Evolutionary conservation across 179 eudicot species (phyloP).

Genomic region (Carnegiea gigantea): DNA sequence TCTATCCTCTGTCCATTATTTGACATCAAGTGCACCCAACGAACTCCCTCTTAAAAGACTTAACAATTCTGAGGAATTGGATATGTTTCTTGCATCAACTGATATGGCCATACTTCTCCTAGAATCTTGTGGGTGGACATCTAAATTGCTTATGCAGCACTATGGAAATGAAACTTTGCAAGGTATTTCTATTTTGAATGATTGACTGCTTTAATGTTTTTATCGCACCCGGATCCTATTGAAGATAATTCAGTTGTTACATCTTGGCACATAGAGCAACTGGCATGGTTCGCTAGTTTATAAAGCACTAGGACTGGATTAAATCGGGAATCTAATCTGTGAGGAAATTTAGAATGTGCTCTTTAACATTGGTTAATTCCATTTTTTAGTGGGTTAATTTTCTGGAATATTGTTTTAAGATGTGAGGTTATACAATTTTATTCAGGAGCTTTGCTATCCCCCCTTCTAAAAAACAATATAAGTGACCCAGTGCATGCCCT

Average conservation of each 20-base stretch:
- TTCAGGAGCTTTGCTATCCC: background rate
- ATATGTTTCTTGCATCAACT: conserved; percentile 64
- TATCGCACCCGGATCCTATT: background rate
- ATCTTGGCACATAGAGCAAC: background rate
- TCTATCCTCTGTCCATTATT: conserved; percentile 55
- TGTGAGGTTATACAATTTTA: background rate
- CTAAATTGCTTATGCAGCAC: conserved; percentile 48
- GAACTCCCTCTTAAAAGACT: conserved; percentile 62
- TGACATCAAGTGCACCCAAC: conserved; percentile 47
- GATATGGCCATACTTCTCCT: conserved; percentile 74
- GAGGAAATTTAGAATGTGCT: background rate
- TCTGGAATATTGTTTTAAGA: background rate
- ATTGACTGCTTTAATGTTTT: conserved; percentile 15
- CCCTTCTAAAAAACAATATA: background rate
- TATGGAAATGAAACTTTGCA: conserved; percentile 35
- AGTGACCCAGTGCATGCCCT: background rate
- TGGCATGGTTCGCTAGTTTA: background rate
- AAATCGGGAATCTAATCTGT: background rate
- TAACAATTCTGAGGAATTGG: conserved; percentile 51
- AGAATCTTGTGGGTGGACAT: conserved; percentile 93
- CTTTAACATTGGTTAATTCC: background rate
- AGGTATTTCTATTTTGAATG: conserved; percentile 38
- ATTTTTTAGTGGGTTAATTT: background rate
- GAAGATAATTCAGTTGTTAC: background rate
- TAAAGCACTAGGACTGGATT: background rate